These are phyloP conservation scores for Trichoderma erinaceum DNA, from an alignment of 495 filamentous ascomycete genomes.

Conservation along the genomic window DNA sequence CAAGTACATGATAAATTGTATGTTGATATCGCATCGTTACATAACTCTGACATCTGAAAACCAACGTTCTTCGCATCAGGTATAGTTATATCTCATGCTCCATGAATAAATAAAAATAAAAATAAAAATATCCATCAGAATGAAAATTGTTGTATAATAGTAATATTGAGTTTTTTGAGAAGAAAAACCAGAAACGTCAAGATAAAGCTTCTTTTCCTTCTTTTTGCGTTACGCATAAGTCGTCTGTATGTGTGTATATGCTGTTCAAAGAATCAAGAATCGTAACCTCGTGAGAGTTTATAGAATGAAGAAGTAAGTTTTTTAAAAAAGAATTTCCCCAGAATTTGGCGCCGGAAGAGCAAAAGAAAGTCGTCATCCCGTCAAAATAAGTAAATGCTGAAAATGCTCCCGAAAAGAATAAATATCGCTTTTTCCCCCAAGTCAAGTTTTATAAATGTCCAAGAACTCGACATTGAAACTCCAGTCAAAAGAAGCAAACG, in stretches of 20 bases:
- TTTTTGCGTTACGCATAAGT: slow-evolving; percentile 6
- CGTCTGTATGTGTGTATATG: slow-evolving; percentile 4
- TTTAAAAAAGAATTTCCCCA: neutral
- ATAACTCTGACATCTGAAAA: neutral
- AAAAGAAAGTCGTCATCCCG: slow-evolving; percentile 13
- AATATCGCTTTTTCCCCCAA: slow-evolving; percentile 3
- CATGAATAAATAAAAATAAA: neutral
- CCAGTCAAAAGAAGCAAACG: neutral
- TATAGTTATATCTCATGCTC: neutral
- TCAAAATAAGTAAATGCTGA: slow-evolving; percentile 2
- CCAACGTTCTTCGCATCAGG: neutral
- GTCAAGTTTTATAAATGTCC: neutral
- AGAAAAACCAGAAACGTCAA: slow-evolving; percentile 15
- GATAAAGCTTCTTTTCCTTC: neutral
- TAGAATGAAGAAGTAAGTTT: slow-evolving; percentile 13
- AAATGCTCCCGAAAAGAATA: neutral
- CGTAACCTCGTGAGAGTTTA: neutral
- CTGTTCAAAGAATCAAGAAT: neutral
- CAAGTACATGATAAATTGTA: neutral
- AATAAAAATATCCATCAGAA: neutral
- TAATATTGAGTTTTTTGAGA: slow-evolving; percentile 1
- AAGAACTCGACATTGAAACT: neutral
- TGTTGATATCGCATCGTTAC: neutral
- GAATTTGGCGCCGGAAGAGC: neutral
- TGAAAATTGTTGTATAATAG: neutral